Evolutionary conservation across 371 early-diverging fungal genomes (phyloP).

Genomic region (Mucor plumbeus): DNA sequence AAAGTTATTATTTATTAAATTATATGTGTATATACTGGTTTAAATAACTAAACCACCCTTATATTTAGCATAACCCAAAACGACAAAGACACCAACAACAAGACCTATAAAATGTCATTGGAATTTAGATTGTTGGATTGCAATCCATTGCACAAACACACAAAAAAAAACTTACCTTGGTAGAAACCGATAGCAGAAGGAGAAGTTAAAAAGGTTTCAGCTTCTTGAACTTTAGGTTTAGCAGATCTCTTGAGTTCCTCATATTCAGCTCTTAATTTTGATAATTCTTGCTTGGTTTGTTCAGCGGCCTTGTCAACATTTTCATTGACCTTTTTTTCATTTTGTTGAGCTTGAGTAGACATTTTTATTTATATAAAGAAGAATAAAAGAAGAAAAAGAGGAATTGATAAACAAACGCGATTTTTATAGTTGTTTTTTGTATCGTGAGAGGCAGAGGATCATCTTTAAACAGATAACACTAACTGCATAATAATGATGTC

Average conservation of each 20-base stretch:
- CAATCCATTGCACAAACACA: background rate
- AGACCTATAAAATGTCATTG: conserved; percentile 17
- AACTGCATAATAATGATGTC: conserved; percentile 12
- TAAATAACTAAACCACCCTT: conserved; percentile 25
- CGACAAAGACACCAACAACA: conserved; percentile 31
- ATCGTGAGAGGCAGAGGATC: background rate
- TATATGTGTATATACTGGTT: background rate
- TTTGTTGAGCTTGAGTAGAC: conserved; percentile 7
- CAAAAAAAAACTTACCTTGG: conserved; percentile 36
- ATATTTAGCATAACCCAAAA: conserved; percentile 35
- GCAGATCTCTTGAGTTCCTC: conserved; percentile 42
- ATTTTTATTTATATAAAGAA: background rate
- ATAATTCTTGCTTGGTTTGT: conserved; percentile 41
- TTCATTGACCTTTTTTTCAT: conserved; percentile 27
- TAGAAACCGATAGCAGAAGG: conserved; percentile 49
- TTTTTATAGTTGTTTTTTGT: conserved; percentile 1
- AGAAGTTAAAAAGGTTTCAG: conserved; percentile 41
- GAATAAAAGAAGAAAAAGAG: background rate
- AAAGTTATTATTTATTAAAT: background rate
- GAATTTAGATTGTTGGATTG: no score
- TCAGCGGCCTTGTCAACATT: conserved; percentile 36
- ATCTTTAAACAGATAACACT: conserved; percentile 1
- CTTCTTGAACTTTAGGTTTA: conserved; percentile 43
- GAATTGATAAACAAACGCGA: background rate
- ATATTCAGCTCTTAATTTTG: conserved; percentile 42